phyloP scores from a whole-genome alignment of 306 rosid species.

The Glycine soja region DNA sequence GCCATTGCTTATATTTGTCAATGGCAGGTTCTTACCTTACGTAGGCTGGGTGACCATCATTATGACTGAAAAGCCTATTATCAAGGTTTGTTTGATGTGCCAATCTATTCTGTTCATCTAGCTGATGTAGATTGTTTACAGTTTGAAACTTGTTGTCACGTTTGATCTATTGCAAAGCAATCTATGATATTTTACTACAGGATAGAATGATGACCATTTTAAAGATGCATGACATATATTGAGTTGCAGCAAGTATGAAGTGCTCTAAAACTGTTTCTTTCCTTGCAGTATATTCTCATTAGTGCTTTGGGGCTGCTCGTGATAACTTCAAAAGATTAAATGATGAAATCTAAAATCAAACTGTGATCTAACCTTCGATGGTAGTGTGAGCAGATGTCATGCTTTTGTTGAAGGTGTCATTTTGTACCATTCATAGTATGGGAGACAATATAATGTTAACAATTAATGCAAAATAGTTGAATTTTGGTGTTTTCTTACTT shows the following conservation, averaged over 20 bases:
- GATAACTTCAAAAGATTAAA: conserved; percentile 84
- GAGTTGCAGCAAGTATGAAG: conserved; percentile 24
- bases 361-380: conserved; percentile 27
- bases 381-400: conserved; percentile 27
- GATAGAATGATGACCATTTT: conserved; percentile 9
- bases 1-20: conserved; percentile 23
- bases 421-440: conserved; percentile 50
- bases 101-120: conserved; percentile 13
- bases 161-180: background rate
- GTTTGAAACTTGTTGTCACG: background rate
- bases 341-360: conserved; percentile 37
- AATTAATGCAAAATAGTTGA: conserved; percentile 47
- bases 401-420: conserved; percentile 39
- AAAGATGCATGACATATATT: conserved; percentile 19
- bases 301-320: conserved; percentile 95
- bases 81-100: conserved; percentile 69
- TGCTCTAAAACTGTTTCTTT: conserved; percentile 40
- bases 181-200: background rate
- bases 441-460: conserved; percentile 37
- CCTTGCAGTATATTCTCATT: conserved; percentile 84
- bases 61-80: conserved; percentile 94
- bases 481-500: conserved; percentile 28
- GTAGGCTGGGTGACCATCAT: conserved; percentile 97
- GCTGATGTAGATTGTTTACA: conserved; percentile 1
- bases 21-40: conserved; percentile 86